Evolutionary conservation across 1,284 basidiomycete genomes (phyloP).

Genomic region (Cryptococcus sp.): DNA sequence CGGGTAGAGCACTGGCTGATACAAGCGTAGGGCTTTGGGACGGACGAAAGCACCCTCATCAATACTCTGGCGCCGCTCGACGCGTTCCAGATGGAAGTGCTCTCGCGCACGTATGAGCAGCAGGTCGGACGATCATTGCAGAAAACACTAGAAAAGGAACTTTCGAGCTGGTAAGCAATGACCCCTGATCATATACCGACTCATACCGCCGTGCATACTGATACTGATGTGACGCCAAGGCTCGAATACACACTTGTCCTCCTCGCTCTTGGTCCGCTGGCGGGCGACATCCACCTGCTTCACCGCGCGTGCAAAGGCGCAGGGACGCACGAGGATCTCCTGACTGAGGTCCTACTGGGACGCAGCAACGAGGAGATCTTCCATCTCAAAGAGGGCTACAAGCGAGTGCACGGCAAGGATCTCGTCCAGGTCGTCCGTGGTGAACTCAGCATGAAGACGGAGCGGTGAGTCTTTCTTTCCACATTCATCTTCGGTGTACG

Average conservation of each 20-base stretch:
- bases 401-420: slow-evolving; percentile 47
- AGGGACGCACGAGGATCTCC: slow-evolving; percentile 53
- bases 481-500: not conserved
- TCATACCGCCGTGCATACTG: not conserved
- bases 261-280: slow-evolving; percentile 49
- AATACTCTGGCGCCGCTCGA: slow-evolving; percentile 47
- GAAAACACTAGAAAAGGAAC: slow-evolving; percentile 52
- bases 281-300: slow-evolving; percentile 48
- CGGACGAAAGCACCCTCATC: slow-evolving; percentile 51
- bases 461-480: slow-evolving; percentile 36
- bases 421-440: slow-evolving; percentile 44
- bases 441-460: slow-evolving; percentile 55
- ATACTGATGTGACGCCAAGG: slow-evolving; percentile 25
- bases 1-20: slow-evolving; percentile 1
- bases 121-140: slow-evolving; percentile 42
- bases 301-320: slow-evolving; percentile 49
- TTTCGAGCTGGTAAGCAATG: slow-evolving; percentile 45
- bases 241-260: slow-evolving; percentile 52
- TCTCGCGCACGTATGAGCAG: slow-evolving; percentile 50
- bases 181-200: not conserved
- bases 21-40: slow-evolving; percentile 47
- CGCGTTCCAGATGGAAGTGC: slow-evolving; percentile 51
- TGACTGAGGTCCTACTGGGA: slow-evolving; percentile 51
- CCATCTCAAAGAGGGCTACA: slow-evolving; percentile 51
- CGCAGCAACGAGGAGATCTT: slow-evolving; percentile 54